Evolutionary conservation across 352 stramenopile genomes (phyloP), one percentile per base, ranked within the genome.

Genomic region (Globisporangium lucens): DNA sequence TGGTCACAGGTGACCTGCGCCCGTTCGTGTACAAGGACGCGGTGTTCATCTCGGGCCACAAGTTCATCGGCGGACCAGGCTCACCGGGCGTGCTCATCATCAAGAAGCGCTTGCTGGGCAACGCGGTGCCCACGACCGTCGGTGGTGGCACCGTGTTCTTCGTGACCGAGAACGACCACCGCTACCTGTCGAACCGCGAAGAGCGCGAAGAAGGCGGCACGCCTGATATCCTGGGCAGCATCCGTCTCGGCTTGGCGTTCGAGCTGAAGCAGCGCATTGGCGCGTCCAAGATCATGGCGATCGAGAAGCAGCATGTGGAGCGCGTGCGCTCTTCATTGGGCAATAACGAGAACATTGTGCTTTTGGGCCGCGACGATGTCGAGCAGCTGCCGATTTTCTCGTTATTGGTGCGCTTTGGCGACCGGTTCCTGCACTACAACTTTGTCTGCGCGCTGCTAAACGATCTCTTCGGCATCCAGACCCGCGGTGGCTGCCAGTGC

Each of bases 391-490:
- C 96, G 1, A 97, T 98, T 30, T 97, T 98, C 70, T 98, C 95
- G 2, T 98, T 99, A 66, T 71, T 99, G 10, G 85, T 99, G 36
- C 84, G 86, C 36, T 95, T 85, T 36, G 82, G 84, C 0, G 73
- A 87, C 36, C 67, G 90, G n/a, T 99, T 98, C 75, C 73, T 99
- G 49, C 97, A 99, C 75, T 99, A 98, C 80, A 99, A 99, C 72
- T 99, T 98, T 65, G 97, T 99, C 13, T 98, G 92, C 64, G 94
- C 96, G 22, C 76, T 99, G 56, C 77, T 99, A 1, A 99, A 99
- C 71, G 97, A 99, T 78, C 69, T 99, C 4, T 99, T 99, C 75
- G 97, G 97, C 4, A 89, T 99, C 24, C 97, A 86, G 49, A 78
- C 72, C 1, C 68, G 78, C 24, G 78, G 78, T 13, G 78, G 76